Evolutionary conservation across 805 yeast species (phyloP).

Genomic region (Vanderwaltozyma verrucispora): DNA sequence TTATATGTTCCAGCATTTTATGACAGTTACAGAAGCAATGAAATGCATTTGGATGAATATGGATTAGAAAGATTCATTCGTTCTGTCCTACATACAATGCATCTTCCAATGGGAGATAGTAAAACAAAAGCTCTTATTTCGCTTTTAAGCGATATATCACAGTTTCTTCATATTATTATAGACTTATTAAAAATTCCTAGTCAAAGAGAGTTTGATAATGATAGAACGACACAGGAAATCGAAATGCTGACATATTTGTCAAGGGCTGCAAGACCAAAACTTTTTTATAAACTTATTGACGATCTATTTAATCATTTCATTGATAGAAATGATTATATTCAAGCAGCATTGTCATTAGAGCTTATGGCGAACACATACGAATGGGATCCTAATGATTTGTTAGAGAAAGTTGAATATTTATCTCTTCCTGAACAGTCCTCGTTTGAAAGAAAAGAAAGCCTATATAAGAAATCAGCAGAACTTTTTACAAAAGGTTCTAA

Average conservation of each 20-base stretch:
- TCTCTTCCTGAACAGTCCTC: slow-evolving; percentile 70
- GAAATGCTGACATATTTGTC: slow-evolving; percentile 67
- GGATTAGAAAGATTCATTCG: slow-evolving; percentile 15
- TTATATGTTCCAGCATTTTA: slow-evolving; percentile 19
- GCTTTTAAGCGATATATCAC: slow-evolving; percentile 45
- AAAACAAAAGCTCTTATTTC: slow-evolving; percentile 41
- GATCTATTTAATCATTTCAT: slow-evolving; percentile 60
- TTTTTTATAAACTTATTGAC: slow-evolving; percentile 68
- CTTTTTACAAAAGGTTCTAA: slow-evolving; percentile 63
- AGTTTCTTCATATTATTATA: slow-evolving; percentile 49
- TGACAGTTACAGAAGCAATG: slow-evolving; percentile 19
- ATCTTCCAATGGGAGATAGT: slow-evolving; percentile 45
- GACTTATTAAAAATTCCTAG: slow-evolving; percentile 60
- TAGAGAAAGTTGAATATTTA: slow-evolving; percentile 54
- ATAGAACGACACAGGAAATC: slow-evolving; percentile 68
- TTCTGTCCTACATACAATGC: slow-evolving; percentile 12
- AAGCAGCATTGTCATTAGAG: slow-evolving; percentile 76
- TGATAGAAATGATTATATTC: slow-evolving; percentile 52
- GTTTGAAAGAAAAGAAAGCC: slow-evolving; percentile 68
- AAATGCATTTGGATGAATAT: slow-evolving; percentile 15
- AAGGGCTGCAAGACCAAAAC: slow-evolving; percentile 69
- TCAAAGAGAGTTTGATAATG: slow-evolving; percentile 79
- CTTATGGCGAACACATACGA: slow-evolving; percentile 63
- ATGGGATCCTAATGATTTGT: slow-evolving; percentile 53
- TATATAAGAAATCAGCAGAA: slow-evolving; percentile 59